phyloP scores from a whole-genome alignment of 1,139 yeast species.

The Lodderomyces beijingensis region DNA sequence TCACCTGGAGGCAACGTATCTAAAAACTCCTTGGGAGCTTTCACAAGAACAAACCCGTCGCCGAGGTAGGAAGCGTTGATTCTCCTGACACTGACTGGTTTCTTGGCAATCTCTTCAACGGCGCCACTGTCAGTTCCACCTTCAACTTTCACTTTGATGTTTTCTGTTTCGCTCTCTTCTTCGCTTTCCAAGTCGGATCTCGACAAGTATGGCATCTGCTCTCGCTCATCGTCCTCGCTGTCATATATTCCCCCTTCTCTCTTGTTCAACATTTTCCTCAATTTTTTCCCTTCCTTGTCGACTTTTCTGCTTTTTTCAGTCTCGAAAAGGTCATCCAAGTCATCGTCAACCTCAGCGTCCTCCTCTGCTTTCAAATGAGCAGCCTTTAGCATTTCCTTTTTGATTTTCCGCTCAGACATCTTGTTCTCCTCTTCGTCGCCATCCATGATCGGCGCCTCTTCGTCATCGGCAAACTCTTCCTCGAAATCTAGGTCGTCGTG shows the following conservation, averaged over 20 bases:
- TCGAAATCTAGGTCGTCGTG: conserved; percentile 93
- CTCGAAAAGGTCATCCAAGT: conserved; percentile 59
- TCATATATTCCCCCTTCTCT: conserved; percentile 91
- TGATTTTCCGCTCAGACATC: conserved; percentile 82
- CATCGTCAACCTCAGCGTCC: conserved; percentile 52
- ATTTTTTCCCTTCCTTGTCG: conserved; percentile 86
- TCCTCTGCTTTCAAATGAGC: conserved; percentile 64
- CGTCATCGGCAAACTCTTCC: conserved; percentile 97
- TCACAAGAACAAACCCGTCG: conserved; percentile 64
- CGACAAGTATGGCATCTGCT: conserved; percentile 72
- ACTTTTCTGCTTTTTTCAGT: conserved; percentile 63
- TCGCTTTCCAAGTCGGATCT: conserved; percentile 65
- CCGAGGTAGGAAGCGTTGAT: conserved; percentile 49
- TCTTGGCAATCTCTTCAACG: neutral
- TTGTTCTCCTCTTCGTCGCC: conserved; percentile 95
- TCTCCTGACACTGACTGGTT: conserved; percentile 18
- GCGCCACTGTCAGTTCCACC: conserved; percentile 14
- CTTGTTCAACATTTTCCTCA: conserved; percentile 77
- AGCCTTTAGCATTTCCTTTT: conserved; percentile 85
- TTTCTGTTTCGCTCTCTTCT: conserved; percentile 41
- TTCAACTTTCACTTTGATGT: conserved; percentile 31
- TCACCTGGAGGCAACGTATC: conserved; percentile 72
- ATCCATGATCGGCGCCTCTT: conserved; percentile 96
- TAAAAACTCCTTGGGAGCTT: conserved; percentile 58
- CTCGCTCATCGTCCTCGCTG: conserved; percentile 66